A percentile compares a stretch with the other conserved stretches of the same genome.
phyloP scores from a whole-genome alignment of 805 yeast genomes.

The Saccharomycopsis fermentans region DNA sequence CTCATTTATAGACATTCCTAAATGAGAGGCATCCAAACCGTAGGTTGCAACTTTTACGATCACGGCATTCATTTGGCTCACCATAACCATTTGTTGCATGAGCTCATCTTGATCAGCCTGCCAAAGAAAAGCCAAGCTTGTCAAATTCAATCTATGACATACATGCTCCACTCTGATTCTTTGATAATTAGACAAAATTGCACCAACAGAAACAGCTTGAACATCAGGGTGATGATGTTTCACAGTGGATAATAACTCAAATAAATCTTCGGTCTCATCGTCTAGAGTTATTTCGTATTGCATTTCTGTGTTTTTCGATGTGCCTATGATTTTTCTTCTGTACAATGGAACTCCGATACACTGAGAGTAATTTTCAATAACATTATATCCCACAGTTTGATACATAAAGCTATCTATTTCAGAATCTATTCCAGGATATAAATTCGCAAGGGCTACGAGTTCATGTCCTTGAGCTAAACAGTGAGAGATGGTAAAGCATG shows the following conservation, averaged over 20 bases:
- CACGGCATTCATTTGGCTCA: slow-evolving; percentile 54
- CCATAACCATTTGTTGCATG: slow-evolving; percentile 47
- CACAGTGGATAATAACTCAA: slow-evolving; percentile 39
- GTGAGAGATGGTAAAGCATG: slow-evolving; percentile 81
- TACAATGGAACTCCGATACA: slow-evolving; percentile 77
- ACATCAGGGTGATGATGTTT: slow-evolving; percentile 52
- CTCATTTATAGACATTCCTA: slow-evolving; percentile 59
- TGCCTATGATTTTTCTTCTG: slow-evolving; percentile 53
- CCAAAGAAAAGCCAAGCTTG: slow-evolving; percentile 77
- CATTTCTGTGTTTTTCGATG: slow-evolving; percentile 50
- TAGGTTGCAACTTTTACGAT: slow-evolving; percentile 89
- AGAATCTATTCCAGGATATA: slow-evolving; percentile 44
- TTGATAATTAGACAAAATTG: slow-evolving; percentile 91
- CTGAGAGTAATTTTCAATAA: slow-evolving; percentile 50
- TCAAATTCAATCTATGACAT: slow-evolving; percentile 61
- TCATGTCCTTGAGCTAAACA: slow-evolving; percentile 83
- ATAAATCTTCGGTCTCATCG: slow-evolving; percentile 87
- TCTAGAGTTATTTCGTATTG: slow-evolving; percentile 59
- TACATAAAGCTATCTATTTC: slow-evolving; percentile 95
- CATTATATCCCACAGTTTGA: slow-evolving; percentile 92
- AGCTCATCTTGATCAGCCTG: slow-evolving; percentile 73
- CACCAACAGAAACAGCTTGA: slow-evolving; percentile 89
- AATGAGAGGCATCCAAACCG: slow-evolving; percentile 57
- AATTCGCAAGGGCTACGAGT: slow-evolving; percentile 73
- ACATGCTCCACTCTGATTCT: slow-evolving; percentile 89